Evolutionary conservation across 2,329 filamentous ascomycete species (phyloP), one percentile per base, ranked within the genome.

Genomic region (Cladosporium colombiae): DNA sequence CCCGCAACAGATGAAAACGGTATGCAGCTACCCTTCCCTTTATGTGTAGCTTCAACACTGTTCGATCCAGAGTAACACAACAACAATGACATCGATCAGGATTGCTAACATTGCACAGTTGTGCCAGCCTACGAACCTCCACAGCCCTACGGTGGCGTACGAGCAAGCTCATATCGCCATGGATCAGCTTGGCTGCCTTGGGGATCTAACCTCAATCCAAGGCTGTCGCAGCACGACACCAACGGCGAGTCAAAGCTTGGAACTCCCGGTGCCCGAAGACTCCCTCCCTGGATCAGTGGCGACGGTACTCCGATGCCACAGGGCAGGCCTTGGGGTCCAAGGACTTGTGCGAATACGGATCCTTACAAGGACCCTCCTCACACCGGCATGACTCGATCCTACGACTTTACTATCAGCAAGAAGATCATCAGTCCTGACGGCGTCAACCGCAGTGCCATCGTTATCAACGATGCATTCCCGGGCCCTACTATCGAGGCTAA

Each of bases 391-490:
- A 78, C 75, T 18, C 68, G 73, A 35, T 68, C 70, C 52, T 78
- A 78, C 67, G 69, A 74, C 62, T 77, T 77, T 60, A 73, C 70
- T 1, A 67, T 78, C 60, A 70, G 71, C 21, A 61, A 69, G 27
- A 67, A 70, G 50, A 73, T 66, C 31, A 74, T 78, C 21, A 63
- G 70, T 6, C 76, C 76, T 2, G 76, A 78, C 64, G 76, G 76
- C 49, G 74, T 78, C 0, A 69, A 73, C 46, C 70, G 68, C 46
- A 33, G 67, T 27, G 74, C 68, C 4, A 66, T 75, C 2, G 70
- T 77, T 14, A 67, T 76, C 55, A 77, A 78, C 57, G 73, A 72
- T 31, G 68, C 70, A n/a, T 77, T 73, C 67, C 76, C 75, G 25
- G 76, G 56, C 4, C 56, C 56, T 13, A 59, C 56, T 3, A 75